Conservation (phyloP, 2,329 filamentous ascomycete species). For the Claviceps sp. region DNA sequence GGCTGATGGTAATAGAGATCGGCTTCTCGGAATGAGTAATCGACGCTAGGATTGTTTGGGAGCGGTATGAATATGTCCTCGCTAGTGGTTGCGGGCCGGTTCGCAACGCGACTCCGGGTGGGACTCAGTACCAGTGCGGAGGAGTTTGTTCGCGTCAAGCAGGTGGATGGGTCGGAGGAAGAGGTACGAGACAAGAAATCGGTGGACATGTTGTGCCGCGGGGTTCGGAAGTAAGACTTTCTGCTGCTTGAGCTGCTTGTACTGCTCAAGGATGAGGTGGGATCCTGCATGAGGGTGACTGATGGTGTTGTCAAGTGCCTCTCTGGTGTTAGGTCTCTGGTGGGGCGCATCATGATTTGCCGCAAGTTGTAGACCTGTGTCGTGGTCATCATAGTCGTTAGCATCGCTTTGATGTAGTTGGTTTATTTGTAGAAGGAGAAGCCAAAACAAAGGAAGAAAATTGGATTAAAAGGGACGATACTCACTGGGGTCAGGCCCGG, state of each 20-base stretch:
- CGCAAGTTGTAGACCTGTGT: conserved; percentile 14
- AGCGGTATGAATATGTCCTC: background rate
- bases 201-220: background rate
- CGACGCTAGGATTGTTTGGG: conserved; percentile 12
- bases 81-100: background rate
- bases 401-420: too few relatives aligned
- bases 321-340: background rate
- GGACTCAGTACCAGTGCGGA: background rate
- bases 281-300: too few relatives aligned
- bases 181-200: background rate
- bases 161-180: background rate
- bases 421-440: too few relatives aligned
- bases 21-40: conserved; percentile 24
- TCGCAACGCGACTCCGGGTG: background rate
- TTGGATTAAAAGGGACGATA: background rate
- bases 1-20: conserved; percentile 19
- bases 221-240: background rate
- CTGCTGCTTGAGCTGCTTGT: background rate
- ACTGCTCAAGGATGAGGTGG: background rate
- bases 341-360: conserved; percentile 15
- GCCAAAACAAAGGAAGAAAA: background rate
- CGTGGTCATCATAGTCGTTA: background rate
- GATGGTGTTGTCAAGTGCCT: background rate
- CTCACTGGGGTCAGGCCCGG: background rate
- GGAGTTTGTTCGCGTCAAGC: background rate